These are phyloP conservation scores for Conticribra guillardii DNA, from an alignment of 108 stramenopile species.

Conservation along the genomic window DNA sequence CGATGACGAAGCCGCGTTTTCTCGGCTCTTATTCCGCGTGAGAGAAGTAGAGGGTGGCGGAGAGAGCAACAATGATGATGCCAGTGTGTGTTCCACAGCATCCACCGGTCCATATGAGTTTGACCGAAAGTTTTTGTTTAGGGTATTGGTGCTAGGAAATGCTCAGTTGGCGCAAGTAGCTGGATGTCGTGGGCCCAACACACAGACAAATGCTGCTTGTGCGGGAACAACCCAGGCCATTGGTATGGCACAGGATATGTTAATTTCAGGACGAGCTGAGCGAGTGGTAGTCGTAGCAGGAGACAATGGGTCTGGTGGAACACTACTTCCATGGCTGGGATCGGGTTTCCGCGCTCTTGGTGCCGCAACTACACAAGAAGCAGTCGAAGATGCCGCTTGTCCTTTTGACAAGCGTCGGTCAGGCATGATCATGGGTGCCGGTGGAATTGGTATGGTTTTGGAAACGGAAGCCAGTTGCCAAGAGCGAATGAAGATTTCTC, in stretches of 20 bases:
- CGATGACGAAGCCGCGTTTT: constrained; percentile 88
- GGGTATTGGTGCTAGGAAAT: constrained; percentile 93
- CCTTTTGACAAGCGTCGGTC: constrained; percentile 94
- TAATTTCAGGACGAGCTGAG: constrained; percentile 90
- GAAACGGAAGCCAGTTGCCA: constrained; percentile 84
- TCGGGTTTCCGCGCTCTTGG: constrained; percentile 95
- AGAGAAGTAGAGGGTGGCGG: constrained; percentile 56
- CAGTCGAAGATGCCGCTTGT: constrained; percentile 84
- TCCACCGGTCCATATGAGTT: constrained; percentile 79
- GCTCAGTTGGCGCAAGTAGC: constrained; percentile 96
- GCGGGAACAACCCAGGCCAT: constrained; percentile 97
- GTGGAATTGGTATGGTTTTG: constrained; percentile 92
- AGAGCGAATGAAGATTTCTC: constrained; percentile 56
- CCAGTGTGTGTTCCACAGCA: constrained; percentile 42
- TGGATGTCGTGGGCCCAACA: constrained; percentile 95
- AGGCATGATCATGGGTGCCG: constrained; percentile 95
- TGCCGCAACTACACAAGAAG: constrained; percentile 81
- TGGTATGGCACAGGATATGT: constrained; percentile 96
- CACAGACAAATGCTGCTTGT: constrained; percentile 98
- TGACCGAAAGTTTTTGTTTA: constrained; percentile 98
- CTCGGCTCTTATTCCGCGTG: constrained; percentile 72
- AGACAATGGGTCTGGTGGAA: constrained; percentile 92
- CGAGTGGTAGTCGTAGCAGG: constrained; percentile 95
- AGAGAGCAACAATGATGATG: constrained; percentile 31
- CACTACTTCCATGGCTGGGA: constrained; percentile 91